These are phyloP conservation scores for Ophiostoma pallidulum DNA, from an alignment of 2,329 filamentous ascomycete genomes.

Conservation along the genomic window DNA sequence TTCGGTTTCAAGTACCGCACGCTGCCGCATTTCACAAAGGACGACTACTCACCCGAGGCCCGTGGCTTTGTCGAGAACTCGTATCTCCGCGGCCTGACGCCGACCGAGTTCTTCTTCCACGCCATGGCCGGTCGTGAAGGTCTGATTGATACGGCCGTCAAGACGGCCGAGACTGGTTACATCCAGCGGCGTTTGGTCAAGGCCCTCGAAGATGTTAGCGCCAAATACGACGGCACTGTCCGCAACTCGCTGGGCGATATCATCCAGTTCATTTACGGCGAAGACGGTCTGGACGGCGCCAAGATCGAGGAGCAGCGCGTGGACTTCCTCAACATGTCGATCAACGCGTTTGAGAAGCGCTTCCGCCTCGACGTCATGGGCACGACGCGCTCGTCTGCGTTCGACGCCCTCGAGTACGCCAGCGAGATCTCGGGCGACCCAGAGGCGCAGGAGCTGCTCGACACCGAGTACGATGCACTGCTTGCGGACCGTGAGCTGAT, in stretches of 20 bases:
- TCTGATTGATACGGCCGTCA: slow-evolving; percentile 98
- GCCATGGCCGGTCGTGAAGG: slow-evolving; percentile 99
- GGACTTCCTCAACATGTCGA: slow-evolving; percentile 73
- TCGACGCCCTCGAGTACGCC: slow-evolving; percentile 77
- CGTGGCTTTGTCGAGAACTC: slow-evolving; percentile 98
- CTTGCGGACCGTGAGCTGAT: slow-evolving; percentile 64
- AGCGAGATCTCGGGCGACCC: slow-evolving; percentile 79
- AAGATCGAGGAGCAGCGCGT: slow-evolving; percentile 89
- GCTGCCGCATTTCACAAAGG: slow-evolving; percentile 95
- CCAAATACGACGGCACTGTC: slow-evolving; percentile 94
- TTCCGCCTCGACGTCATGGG: slow-evolving; percentile 86
- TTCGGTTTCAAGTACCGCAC: slow-evolving; percentile 99
- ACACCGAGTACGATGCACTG: slow-evolving; percentile 78
- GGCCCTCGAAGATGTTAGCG: slow-evolving; percentile 93
- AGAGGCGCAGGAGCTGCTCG: slow-evolving; percentile 76
- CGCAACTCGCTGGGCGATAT: slow-evolving; percentile 95
- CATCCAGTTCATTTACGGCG: slow-evolving; percentile 94
- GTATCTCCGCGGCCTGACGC: slow-evolving; percentile 89
- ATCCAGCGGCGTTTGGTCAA: slow-evolving; percentile 98
- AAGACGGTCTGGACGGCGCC: slow-evolving; percentile 90
- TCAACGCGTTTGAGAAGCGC: slow-evolving; percentile 66
- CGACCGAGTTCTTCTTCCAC: slow-evolving; percentile 98
- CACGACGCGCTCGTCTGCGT: slow-evolving; percentile 40
- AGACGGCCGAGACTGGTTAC: slow-evolving; percentile 98
- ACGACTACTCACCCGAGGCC: slow-evolving; percentile 95